Percentiles rank a stretch among this genome's conserved stretches.
Evolutionary conservation across 1,139 yeast species (phyloP).

Genomic region (Chernovozyma sophiae-reginae): DNA sequence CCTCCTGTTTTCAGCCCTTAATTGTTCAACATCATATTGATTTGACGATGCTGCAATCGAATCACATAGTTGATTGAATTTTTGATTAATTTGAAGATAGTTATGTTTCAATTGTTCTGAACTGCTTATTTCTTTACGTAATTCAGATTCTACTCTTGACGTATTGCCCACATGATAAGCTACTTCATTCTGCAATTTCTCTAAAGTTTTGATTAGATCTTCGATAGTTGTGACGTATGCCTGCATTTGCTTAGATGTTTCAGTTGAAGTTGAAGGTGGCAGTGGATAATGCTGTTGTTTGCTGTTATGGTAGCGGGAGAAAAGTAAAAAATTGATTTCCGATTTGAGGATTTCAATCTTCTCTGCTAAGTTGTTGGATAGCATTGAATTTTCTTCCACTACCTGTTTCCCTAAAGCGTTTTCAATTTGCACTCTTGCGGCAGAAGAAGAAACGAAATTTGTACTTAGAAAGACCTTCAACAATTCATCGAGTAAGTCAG

Average conservation of each 20-base stretch:
- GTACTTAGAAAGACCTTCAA: neutral
- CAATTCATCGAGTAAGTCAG: neutral
- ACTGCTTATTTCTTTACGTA: constrained; percentile 20
- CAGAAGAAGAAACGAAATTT: neutral
- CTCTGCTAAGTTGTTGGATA: neutral
- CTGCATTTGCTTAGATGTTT: neutral
- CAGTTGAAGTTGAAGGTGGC: constrained; percentile 2
- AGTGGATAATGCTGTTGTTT: neutral
- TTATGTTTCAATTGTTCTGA: constrained; percentile 18
- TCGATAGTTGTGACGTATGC: constrained; percentile 7
- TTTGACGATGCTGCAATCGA: constrained; percentile 11
- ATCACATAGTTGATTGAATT: constrained; percentile 17
- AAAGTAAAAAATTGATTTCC: neutral
- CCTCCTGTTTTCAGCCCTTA: constrained; percentile 20
- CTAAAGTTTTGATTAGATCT: constrained; percentile 13
- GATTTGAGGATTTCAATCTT: neutral
- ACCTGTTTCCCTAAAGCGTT: neutral
- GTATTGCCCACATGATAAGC: constrained; percentile 19
- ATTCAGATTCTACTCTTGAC: constrained; percentile 18
- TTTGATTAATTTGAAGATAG: constrained; percentile 16
- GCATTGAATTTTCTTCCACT: neutral
- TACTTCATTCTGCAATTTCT: constrained; percentile 21
- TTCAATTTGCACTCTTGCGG: neutral
- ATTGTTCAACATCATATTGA: constrained; percentile 11
- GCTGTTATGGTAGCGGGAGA: neutral